Base-by-base conservation (phyloP, 352 stramenopile genomes). In the Globisporangium middletonii region DNA sequence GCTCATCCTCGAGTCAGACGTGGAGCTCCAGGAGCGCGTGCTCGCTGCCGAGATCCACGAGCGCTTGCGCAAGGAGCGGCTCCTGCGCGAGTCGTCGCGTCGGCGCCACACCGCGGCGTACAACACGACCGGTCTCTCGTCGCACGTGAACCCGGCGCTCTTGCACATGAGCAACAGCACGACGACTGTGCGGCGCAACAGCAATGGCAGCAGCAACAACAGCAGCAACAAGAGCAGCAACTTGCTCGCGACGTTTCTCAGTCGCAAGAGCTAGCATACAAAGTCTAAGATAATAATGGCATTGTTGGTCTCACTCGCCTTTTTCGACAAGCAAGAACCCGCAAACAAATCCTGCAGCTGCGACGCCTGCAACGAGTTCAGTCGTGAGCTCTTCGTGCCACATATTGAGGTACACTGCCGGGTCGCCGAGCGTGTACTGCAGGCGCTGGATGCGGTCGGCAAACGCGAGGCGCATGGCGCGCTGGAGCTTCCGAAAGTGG, bases 311-410 rank as follows among this genome's bases (percentile, higher is more conserved):
- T 63, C 43, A 59, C 50, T 64, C 58, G 38, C 58, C 72, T 60
- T 83, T 83, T 58, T 83, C 73, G 19, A 83, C 75, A 26, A 80
- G 73, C 41, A 83, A 62, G 63, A 83, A 79, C 12, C 73, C 73
- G 48, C 71, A 80, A 15, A 83, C 60, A 50, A 83, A 79, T 18
- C 73, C 73, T 9, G 69, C 73, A 4, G 50, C 53, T 2, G 69
- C 76, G 5, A 83, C 64, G 2, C 73, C 71, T 4, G 73, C 71
- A 11, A 83, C 72, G 16, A 83, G 59, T 57, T 83, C 73, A 8
- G 71, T 80, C 45, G 75, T 70, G 8, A 69, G 60, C 30, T 69
- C 55, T 6, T 73, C 64, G 49, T 79, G 71, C 73, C 71, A 79
- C 56, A 73, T 60, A 57, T 70, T 76, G 12, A 67, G 59, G 43